These are phyloP conservation scores for Pisolithus albus DNA, from an alignment of 768 basidiomycete species.

Conservation along the genomic window DNA sequence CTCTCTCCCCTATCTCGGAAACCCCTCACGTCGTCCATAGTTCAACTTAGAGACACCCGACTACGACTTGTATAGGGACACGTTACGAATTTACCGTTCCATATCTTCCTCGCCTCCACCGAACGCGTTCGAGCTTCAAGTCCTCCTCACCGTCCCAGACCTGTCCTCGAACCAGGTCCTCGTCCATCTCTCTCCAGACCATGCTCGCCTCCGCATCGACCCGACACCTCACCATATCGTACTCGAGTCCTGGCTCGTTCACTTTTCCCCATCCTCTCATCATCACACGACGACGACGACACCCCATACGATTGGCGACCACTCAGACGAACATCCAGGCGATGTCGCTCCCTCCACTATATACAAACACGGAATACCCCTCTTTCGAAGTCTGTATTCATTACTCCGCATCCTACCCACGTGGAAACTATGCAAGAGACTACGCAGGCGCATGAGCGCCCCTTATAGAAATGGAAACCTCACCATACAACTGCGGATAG, in stretches of 20 bases:
- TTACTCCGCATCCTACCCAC: slow-evolving; percentile 68
- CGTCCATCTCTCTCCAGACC: slow-evolving; percentile 54
- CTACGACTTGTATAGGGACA: slow-evolving; percentile 57
- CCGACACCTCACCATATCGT: slow-evolving; percentile 64
- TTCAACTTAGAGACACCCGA: slow-evolving; percentile 81
- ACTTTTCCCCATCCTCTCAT: slow-evolving; percentile 28
- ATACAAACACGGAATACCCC: slow-evolving; percentile 79
- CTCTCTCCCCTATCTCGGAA: background rate
- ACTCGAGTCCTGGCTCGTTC: slow-evolving; percentile 64
- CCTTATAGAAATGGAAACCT: too few species aligned
- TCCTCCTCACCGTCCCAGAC: slow-evolving; percentile 66
- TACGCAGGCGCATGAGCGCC: too few species aligned
- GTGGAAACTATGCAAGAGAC: slow-evolving; percentile 63
- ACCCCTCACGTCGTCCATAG: slow-evolving; percentile 17
- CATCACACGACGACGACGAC: background rate
- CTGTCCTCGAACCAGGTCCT: slow-evolving; percentile 64
- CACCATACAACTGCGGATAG: slow-evolving; percentile 30
- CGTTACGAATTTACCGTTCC: slow-evolving; percentile 51
- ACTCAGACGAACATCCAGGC: slow-evolving; percentile 21
- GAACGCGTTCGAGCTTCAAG: slow-evolving; percentile 59
- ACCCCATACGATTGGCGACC: background rate
- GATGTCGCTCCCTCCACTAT: slow-evolving; percentile 67
- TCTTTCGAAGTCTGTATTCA: slow-evolving; percentile 70
- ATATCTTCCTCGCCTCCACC: slow-evolving; percentile 37
- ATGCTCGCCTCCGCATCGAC: slow-evolving; percentile 56